Evolutionary conservation across 2,329 filamentous ascomycete species (phyloP).

Genomic region (Aureobasidium sp.): DNA sequence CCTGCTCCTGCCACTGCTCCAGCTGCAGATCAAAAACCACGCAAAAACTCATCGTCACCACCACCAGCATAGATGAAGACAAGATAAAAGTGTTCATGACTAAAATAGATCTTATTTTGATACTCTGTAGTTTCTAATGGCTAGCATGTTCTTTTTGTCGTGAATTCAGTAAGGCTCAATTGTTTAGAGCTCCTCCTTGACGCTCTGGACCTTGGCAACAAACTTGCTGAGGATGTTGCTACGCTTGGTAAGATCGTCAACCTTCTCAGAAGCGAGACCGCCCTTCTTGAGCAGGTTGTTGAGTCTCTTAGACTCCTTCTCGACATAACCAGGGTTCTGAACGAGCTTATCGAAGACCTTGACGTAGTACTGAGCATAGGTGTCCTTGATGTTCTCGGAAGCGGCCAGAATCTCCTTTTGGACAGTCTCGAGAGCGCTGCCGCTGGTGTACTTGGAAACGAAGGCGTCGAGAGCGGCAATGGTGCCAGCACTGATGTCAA

Average conservation of each 20-base stretch:
- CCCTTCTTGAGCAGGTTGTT: slow-evolving; percentile 79
- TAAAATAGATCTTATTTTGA: not conserved
- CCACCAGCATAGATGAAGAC: not conserved
- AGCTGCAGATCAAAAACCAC: not conserved
- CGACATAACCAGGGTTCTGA: slow-evolving; percentile 68
- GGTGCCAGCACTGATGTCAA: slow-evolving; percentile 73
- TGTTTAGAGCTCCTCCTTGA: slow-evolving; percentile 30
- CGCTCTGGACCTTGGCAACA: slow-evolving; percentile 43
- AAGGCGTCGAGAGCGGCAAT: slow-evolving; percentile 71
- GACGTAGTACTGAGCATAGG: slow-evolving; percentile 90
- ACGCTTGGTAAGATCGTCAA: slow-evolving; percentile 79
- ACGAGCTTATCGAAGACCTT: slow-evolving; percentile 81
- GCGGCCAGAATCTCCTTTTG: slow-evolving; percentile 66
- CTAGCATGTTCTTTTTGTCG: slow-evolving; percentile 3
- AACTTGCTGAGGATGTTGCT: slow-evolving; percentile 85
- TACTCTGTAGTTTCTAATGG: not conserved
- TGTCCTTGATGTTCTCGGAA: slow-evolving; percentile 61
- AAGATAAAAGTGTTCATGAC: not conserved
- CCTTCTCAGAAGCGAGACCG: slow-evolving; percentile 74
- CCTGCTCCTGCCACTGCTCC: not conserved
- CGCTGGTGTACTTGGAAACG: slow-evolving; percentile 62
- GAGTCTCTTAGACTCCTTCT: slow-evolving; percentile 79
- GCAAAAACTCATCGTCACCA: slow-evolving; percentile 15
- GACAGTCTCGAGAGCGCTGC: slow-evolving; percentile 57
- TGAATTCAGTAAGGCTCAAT: not conserved